phyloP scores from a whole-genome alignment of 257 asterid species.

The Rauvolfia tetraphylla region DNA sequence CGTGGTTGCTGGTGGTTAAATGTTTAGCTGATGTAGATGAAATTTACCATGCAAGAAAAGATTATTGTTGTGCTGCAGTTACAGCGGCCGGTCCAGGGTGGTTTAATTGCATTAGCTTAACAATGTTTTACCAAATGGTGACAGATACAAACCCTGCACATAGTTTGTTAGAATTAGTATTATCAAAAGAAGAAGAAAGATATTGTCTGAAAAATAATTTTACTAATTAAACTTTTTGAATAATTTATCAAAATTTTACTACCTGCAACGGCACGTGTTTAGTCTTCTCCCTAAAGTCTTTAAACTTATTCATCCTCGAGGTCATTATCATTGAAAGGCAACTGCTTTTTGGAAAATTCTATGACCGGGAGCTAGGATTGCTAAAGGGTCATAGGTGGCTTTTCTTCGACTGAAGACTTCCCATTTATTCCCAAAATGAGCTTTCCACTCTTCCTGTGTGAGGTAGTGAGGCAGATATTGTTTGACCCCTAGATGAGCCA shows the following conservation, averaged over 20 bases:
- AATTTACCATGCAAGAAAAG: background rate
- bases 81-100: no score
- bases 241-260: no score
- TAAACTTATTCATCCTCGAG: slow-evolving; percentile 4
- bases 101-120: no score
- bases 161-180: no score
- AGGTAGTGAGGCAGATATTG: slow-evolving; percentile 80
- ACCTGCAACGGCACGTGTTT: no score
- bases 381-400: slow-evolving; percentile 70
- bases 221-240: no score
- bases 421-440: slow-evolving; percentile 81
- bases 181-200: no score
- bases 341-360: slow-evolving; percentile 56
- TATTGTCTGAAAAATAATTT: no score
- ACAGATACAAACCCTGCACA: no score
- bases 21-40: slow-evolving; percentile 2
- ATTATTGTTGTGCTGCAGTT: background rate
- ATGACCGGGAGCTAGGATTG: slow-evolving; percentile 93
- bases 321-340: slow-evolving; percentile 33
- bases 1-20: slow-evolving; percentile 23
- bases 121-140: no score
- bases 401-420: slow-evolving; percentile 62
- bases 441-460: slow-evolving; percentile 74
- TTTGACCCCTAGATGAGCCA: slow-evolving; percentile 57
- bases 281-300: no score